phyloP scores from a whole-genome alignment of 345 rosid species.

The Salix udensis region DNA sequence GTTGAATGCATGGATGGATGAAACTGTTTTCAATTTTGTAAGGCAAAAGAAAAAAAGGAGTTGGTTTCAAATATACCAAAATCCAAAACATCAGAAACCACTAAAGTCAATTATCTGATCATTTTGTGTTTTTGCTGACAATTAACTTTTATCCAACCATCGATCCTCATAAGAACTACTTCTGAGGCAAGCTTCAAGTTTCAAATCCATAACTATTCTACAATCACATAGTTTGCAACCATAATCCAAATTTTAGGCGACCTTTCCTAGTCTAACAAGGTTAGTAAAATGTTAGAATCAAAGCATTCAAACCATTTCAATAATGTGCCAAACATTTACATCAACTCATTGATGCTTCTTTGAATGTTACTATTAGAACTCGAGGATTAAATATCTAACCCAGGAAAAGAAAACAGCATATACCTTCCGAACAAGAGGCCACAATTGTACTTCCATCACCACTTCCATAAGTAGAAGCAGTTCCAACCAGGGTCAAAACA shows the following conservation, averaged over 20 bases:
- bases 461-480: conserved; percentile 78
- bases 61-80: not conserved
- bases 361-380: not conserved
- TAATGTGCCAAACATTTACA: not conserved
- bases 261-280: not conserved
- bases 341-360: not conserved
- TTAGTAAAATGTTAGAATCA: not conserved
- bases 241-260: not conserved
- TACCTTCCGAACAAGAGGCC: conserved; percentile 95
- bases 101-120: not conserved
- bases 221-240: not conserved
- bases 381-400: not conserved
- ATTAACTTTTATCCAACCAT: not conserved
- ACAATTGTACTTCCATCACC: conserved; percentile 80
- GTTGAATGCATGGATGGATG: not conserved
- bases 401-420: not conserved
- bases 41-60: not conserved
- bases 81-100: not conserved
- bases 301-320: not conserved
- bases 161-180: not conserved
- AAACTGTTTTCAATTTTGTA: not conserved
- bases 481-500: conserved; percentile 62
- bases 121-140: not conserved
- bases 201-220: not conserved
- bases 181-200: not conserved